Base-by-base conservation (phyloP, 2,329 filamentous ascomycete genomes). In the Ascochyta fabae region DNA sequence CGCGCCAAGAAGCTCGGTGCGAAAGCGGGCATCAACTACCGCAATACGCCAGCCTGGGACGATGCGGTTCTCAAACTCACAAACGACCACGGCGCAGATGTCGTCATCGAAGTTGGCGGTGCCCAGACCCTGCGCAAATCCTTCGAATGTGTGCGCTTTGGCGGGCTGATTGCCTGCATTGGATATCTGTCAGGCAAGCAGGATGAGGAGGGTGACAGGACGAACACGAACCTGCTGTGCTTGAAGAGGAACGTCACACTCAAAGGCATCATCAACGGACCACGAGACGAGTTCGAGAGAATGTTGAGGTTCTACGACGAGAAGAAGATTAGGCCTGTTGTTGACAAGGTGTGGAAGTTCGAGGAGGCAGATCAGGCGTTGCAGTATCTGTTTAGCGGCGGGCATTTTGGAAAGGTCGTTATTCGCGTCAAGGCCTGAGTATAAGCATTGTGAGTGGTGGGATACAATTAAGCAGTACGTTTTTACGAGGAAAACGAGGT, bases 211-310 rank as follows among this genome's bases (percentile, higher is more conserved):
- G 81, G 78, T 0, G 83, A 86, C 69, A 70, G 83, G 40, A 76
- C 83, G 7, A 87, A 88, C 59, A 81, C 86, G 13, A 89, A 88
- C 62, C 73, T 89, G 26, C 74, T 84, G 16, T 79, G 81, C 2
- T 62, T 84, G 40, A 74, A 76, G 57, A 74, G 80, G 22, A 84
- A 79, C 38, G 79, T 84, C 1, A 84, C 81, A 1, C 65, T 85
- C 7, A 84, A 83, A 68, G 82, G 87, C 0, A 82, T 89, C 6
- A 64, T 88, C 26, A 88, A 88, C 68, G 87, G 87, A 0, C 85
- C 87, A 0, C 80, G 79, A 59, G 83, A 85, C 58, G 75, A 80
- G 36, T 82, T 80, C 16, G 76, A 78, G 53, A 73, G 77, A 60
- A 77, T 80, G 76, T 60, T 74, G 42, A 58, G 61, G 42, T 79